phyloP scores from a whole-genome alignment of 2,329 filamentous ascomycete species.

The Lachnellula subtilissima region DNA sequence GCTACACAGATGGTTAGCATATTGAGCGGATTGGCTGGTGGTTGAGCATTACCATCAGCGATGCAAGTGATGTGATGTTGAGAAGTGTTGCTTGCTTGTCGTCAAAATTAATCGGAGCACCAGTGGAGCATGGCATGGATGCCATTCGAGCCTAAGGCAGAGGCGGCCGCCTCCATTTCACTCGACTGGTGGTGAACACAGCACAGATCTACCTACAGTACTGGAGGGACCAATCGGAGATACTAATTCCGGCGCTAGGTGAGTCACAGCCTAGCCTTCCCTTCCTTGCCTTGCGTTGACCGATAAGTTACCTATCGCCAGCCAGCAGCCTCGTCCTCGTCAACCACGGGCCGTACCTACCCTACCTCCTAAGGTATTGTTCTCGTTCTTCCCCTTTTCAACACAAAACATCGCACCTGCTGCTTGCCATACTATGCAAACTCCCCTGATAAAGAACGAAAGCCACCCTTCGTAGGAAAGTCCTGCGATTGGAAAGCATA shows the following conservation, averaged over 20 bases:
- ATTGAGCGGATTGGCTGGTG: background rate
- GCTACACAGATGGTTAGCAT: constrained; percentile 5
- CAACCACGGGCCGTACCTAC: background rate
- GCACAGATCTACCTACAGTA: too few species aligned
- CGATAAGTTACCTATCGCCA: too few species aligned
- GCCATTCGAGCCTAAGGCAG: background rate
- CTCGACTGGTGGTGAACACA: background rate
- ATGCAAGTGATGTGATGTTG: background rate
- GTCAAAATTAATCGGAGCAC: constrained; percentile 3
- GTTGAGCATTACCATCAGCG: background rate
- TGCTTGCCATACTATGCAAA: background rate
- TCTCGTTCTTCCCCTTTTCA: background rate
- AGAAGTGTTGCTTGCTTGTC: constrained; percentile 2
- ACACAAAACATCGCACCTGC: background rate
- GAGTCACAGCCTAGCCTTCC: too few species aligned
- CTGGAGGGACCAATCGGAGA: too few species aligned
- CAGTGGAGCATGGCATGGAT: background rate
- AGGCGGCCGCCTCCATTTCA: background rate
- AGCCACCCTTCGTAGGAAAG: background rate
- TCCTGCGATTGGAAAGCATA: background rate
- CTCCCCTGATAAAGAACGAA: background rate
- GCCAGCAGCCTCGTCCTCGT: too few species aligned
- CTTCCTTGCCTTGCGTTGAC: too few species aligned
- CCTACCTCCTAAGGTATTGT: background rate
- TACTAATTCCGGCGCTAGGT: too few species aligned